A percentile compares a stretch with the other conserved stretches of the same genome.
Conservation (phyloP, 148 eudicot genomes). For the Tetragonia tetragonoides region DNA sequence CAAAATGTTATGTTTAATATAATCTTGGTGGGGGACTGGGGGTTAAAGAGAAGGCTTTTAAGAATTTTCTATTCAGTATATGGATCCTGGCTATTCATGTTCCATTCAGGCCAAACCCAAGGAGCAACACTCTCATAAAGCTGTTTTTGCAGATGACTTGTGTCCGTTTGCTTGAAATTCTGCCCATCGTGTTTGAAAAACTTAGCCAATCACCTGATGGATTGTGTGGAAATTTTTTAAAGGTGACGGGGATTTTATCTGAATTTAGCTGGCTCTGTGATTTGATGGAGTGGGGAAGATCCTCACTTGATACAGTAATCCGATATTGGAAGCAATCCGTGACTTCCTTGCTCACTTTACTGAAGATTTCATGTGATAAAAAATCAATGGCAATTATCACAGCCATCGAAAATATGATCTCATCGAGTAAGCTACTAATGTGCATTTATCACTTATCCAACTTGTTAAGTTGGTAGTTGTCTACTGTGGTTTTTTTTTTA, state of each 20-base stretch:
- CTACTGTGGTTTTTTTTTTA: not conserved
- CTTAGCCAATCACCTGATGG: slow-evolving; percentile 34
- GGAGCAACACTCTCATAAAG: slow-evolving; percentile 9
- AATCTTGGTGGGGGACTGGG: not conserved
- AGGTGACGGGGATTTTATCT: slow-evolving; percentile 18
- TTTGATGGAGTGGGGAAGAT: slow-evolving; percentile 87
- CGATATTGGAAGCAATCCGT: slow-evolving; percentile 91
- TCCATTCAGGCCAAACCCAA: no score
- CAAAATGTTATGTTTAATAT: not conserved
- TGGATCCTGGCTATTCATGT: not conserved
- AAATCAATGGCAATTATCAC: slow-evolving; percentile 39
- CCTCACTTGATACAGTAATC: slow-evolving; percentile 63
- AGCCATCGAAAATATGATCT: slow-evolving; percentile 57
- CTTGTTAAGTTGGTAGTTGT: not conserved
- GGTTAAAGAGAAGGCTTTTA: not conserved
- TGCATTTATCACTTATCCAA: slow-evolving; percentile 1
- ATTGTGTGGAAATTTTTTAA: slow-evolving; percentile 27
- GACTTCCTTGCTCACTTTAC: slow-evolving; percentile 48
- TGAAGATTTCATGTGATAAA: slow-evolving; percentile 52
- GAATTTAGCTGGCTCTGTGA: slow-evolving; percentile 75
- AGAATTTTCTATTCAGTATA: not conserved
- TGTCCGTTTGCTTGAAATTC: slow-evolving; percentile 79
- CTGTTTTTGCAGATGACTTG: slow-evolving; percentile 80
- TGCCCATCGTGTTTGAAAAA: slow-evolving; percentile 63
- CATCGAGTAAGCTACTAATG: slow-evolving; percentile 50